Base-by-base conservation (phyloP, 2,329 filamentous ascomycete species). In the Fusarium tjaetaba region DNA sequence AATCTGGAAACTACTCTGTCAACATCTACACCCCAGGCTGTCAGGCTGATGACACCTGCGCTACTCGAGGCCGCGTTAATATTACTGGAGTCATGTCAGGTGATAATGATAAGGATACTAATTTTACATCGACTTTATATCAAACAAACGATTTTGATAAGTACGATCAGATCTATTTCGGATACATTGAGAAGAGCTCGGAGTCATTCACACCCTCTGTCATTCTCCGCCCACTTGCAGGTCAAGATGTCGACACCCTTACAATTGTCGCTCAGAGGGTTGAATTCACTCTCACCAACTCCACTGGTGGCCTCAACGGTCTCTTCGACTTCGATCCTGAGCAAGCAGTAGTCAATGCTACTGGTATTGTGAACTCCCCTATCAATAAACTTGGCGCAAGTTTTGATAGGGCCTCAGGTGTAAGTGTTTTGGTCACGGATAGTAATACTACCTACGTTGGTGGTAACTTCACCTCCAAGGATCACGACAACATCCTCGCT, bases 71-170 rank as follows among this genome's bases (percentile, higher is more conserved):
- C 22, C 89, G 91, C 77, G 92, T 98, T 65, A 95, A 95, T 75
- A 87, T 99, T 59, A 96, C 93, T 3, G 93, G 91, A 39, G 87
- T 87, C 30, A 91, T 96, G 85, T 88, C 90, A 6, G 83, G 85
- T 75, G 78, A 86, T 79, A 78, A 83, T 63, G 79, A 82, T 75
- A 74, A 82, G 76, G 75, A 84, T 57, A 80, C 82, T 41, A 85
- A 88, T 10, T 86, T 91, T 65, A 87, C 89, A 34, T 89, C 87
- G 2, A 87, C 89, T 1, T 84, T 98, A 13, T 97, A 89, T 80
- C 96, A 99, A 82, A 97, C 95, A 24, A 99, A 99, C 83, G 89
- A 97, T 80, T 97, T 92, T 81, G 96, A 98, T 85, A 99, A 99
- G 82, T 98, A 97, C 79, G 96, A 99, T 80, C 91, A 94, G 75